Conservation (phyloP, 495 filamentous ascomycete species). For the Penicillium manginii region DNA sequence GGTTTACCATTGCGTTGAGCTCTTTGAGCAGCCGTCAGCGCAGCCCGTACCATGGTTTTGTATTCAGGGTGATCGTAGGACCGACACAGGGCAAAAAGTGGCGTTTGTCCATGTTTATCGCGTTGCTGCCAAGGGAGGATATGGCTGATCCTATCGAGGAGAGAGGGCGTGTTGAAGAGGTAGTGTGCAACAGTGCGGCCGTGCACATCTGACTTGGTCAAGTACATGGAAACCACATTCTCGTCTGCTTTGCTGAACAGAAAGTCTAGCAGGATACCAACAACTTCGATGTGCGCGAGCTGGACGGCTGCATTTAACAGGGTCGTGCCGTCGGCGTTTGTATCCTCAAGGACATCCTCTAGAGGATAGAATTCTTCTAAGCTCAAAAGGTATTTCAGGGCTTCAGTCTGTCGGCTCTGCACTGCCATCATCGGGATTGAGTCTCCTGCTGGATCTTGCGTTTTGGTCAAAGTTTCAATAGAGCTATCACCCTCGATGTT, state of each 20-base stretch:
- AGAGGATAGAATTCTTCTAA: slow-evolving; percentile 73
- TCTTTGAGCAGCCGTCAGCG: slow-evolving; percentile 70
- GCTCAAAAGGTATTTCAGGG: slow-evolving; percentile 76
- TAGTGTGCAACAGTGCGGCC: slow-evolving; percentile 93
- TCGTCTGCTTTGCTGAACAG: slow-evolving; percentile 57
- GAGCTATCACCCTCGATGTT: slow-evolving; percentile 84
- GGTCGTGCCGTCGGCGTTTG: slow-evolving; percentile 85
- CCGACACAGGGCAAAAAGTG: slow-evolving; percentile 89
- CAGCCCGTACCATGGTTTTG: slow-evolving; percentile 78
- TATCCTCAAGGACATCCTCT: slow-evolving; percentile 74
- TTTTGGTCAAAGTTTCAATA: slow-evolving; percentile 78
- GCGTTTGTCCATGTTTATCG: slow-evolving; percentile 96
- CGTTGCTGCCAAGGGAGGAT: slow-evolving; percentile 86
- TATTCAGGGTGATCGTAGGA: slow-evolving; percentile 95
- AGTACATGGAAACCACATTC: slow-evolving; percentile 62
- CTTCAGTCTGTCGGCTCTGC: slow-evolving; percentile 70
- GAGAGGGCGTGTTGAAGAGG: slow-evolving; percentile 85
- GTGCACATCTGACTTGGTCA: slow-evolving; percentile 75
- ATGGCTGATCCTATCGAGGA: slow-evolving; percentile 74
- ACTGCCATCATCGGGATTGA: slow-evolving; percentile 97
- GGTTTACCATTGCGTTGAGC: slow-evolving; percentile 77
- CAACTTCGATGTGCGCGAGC: slow-evolving; percentile 71
- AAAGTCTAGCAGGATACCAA: slow-evolving; percentile 74
- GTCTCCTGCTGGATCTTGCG: slow-evolving; percentile 78
- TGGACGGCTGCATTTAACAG: slow-evolving; percentile 95